A percentile compares a stretch with the other conserved stretches of the same genome.
phyloP scores from a whole-genome alignment of 1,139 yeast species.

The Magnusiomyces suaveolens region DNA sequence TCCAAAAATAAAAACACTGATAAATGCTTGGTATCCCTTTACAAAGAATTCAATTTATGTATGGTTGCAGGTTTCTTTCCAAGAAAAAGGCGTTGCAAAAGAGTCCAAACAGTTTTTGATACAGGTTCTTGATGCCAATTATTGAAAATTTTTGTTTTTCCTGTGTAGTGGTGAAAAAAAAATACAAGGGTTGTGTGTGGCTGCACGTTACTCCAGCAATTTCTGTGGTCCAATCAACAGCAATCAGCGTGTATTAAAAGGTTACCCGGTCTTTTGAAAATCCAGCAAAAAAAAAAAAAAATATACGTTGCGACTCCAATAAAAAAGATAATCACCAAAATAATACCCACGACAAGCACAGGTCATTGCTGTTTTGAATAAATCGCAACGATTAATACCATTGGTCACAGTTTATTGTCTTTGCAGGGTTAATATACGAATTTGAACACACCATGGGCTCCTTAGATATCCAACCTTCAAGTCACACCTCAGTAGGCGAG shows the following conservation, averaged over 20 bases:
- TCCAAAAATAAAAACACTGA: no score
- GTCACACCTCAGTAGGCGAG: constrained; percentile 34
- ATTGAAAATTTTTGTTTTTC: background rate
- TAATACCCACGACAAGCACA: background rate
- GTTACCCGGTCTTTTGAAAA: background rate
- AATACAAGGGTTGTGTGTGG: background rate
- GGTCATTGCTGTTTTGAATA: background rate
- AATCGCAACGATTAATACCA: no score
- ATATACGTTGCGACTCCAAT: background rate
- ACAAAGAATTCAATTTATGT: no score
- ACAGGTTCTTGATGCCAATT: background rate
- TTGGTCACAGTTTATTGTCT: no score
- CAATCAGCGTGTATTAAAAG: background rate
- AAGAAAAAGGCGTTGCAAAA: no score
- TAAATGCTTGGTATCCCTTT: background rate
- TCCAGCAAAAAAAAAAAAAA: background rate
- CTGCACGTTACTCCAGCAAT: background rate
- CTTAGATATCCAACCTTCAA: background rate
- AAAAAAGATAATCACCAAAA: background rate
- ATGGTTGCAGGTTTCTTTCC: no score
- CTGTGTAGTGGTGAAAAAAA: background rate
- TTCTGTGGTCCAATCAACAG: background rate
- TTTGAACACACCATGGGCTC: background rate
- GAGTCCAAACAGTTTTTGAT: no score
- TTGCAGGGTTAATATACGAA: background rate